phyloP scores from a whole-genome alignment of 139 green algal species.

The Gonium pectorale region DNA sequence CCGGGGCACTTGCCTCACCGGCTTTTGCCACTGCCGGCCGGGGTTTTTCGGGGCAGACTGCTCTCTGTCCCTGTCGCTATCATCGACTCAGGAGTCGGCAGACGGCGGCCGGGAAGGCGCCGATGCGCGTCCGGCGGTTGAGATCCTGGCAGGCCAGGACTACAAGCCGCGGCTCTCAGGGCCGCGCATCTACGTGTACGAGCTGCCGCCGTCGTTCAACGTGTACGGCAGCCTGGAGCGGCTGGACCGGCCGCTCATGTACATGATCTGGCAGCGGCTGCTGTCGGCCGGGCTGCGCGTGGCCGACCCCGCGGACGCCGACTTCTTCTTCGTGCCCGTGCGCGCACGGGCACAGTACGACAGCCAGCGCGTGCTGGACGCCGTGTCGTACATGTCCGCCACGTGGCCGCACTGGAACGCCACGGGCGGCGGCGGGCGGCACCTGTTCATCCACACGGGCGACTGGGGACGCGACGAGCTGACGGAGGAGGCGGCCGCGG shows the following conservation, averaged over 20 bases:
- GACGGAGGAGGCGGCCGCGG: conserved; percentile 9
- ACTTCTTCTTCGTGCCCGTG: conserved; percentile 56
- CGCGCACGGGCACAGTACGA: conserved; percentile 34
- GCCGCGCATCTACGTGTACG: conserved; percentile 57
- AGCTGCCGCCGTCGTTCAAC: conserved; percentile 48
- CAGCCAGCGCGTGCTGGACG: conserved; percentile 5
- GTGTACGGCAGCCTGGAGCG: conserved; percentile 17
- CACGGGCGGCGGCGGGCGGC: conserved; percentile 21
- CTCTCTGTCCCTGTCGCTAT: conserved; percentile 38
- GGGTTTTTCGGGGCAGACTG: conserved; percentile 55
- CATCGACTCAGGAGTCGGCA: neutral
- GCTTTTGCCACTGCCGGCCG: conserved; percentile 48
- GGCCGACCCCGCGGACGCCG: conserved; percentile 26
- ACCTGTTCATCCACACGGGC: conserved; percentile 50
- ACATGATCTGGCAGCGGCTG: conserved; percentile 49
- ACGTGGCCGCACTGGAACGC: conserved; percentile 52
- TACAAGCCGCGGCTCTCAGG: conserved; percentile 24
- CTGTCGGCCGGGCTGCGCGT: conserved; percentile 31
- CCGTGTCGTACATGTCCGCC: conserved; percentile 38
- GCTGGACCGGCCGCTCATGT: conserved; percentile 43
- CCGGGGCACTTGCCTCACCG: conserved; percentile 35
- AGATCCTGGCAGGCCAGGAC: conserved; percentile 42
- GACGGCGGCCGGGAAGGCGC: neutral
- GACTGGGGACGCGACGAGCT: conserved; percentile 45
- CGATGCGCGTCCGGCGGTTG: neutral